Base-by-base conservation (phyloP, 345 rosid species). In the Laguncularia racemosa region DNA sequence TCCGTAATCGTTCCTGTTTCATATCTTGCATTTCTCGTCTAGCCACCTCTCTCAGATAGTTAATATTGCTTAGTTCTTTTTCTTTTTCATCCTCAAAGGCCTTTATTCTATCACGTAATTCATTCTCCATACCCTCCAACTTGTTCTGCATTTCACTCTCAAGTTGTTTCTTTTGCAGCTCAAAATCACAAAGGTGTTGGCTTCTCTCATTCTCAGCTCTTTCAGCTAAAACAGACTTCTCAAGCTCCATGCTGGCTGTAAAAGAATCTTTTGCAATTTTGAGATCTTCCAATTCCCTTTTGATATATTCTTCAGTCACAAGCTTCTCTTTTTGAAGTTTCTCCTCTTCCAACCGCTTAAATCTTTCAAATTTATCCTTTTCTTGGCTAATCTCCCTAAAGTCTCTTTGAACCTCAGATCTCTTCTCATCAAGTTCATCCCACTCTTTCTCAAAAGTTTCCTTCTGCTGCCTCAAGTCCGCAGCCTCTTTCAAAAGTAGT, bases 401-500 rank as follows among this genome's bases (percentile, higher is more conserved):
- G 63, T 81, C 83, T 53, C 73, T 81, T 73, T 78, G 85, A 45
- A 84, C 72, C 69, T 70, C 66, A 58, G 71, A 63, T 72, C 80
- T 84, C 72, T 80, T 89, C 71, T 78, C 97, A 62, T 89, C 97
- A 57, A 93, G 81, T 45, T 81, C 88, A 51, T 83, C 97, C 99
- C 99, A 89, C 63, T 93, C 96, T 73, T 71, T 87, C 83, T 93
- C 99, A 77, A 93, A 93, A 62, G 70, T 77, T 65, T 85, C 90
- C 67, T 78, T 93, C 59, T 87, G 99, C 63, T 51, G 72, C 80
- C 84, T 93, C 66, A 93, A 75, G 69, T 89, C 97, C 52, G 85
- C 97, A 65, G 77, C 78, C 72, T 87, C 99, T 72, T 87, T 89
- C 78, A 76, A 66, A 73, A 86, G 86, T 61, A 80, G 61, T 70